Evolutionary conservation across 371 early-diverging fungal genomes (phyloP), one percentile per base, ranked within the genome.

Genomic region (Lichtheimia hyalospora): DNA sequence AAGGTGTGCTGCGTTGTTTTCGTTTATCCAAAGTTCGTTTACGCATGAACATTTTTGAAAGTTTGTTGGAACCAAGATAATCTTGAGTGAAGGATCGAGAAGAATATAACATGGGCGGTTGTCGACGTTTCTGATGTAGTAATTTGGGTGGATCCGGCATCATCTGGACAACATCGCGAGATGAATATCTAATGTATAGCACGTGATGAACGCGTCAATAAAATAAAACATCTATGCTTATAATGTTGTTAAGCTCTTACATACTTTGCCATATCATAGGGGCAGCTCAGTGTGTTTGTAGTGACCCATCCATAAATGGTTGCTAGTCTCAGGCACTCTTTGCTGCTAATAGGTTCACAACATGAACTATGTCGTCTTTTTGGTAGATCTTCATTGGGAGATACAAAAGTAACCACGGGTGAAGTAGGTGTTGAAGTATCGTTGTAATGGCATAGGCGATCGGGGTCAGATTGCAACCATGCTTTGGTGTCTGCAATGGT

Each of bases 301-400:
- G 71, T 75, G 10, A 79, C 81, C 85, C 85, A 85, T 10, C 84
- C 84, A 63, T 83, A 83, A 18, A 85, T 83, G 1, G 77, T 75
- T 4, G 84, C 81, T 3, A 85, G 67, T 4, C 80, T 64, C 18
- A 71, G 63, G 49, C 77, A 81, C 55, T 82, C 83, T 43, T 69
- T 70, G 2, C 77, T n/a, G 21, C 46, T 67, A 40, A 64, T 75
- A 34, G 75, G 63, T 15, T 74, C 76, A 16, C 73, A 71, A 48
- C 69, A 75, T 46, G 83, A 72, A 58, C 83, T 82, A 54, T 75
- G 84, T 44, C 85, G 69, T 52, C 83, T 62, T 53, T 69, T 51
- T 4, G 51, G 24, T 48, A 16, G 52, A 52, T 20, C 54, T 5
- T 46, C 46, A n/a, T 5, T 18, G 46, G n/a, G 18, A 8, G 21